Conservation (phyloP, 2,329 filamentous ascomycete species). For the Aspergillus clavatus region DNA sequence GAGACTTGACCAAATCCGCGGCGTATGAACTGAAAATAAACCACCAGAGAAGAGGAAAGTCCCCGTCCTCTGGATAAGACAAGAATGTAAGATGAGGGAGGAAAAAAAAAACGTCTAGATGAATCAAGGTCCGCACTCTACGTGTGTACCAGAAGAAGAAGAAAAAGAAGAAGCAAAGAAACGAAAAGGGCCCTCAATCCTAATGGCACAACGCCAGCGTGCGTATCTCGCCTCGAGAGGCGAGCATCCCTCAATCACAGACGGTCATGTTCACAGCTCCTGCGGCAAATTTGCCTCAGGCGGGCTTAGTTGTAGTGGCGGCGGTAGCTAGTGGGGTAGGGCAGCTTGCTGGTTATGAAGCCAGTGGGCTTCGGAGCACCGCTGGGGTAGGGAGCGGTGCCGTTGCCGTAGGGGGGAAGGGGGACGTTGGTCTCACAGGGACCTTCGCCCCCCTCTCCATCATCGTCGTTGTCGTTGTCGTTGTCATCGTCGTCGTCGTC, state of each 20-base stretch:
- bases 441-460: too few species aligned
- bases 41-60: neutral
- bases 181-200: constrained; percentile 12
- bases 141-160: constrained; percentile 19
- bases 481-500: constrained; percentile 1
- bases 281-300: neutral
- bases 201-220: constrained; percentile 27
- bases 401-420: constrained; percentile 19
- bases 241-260: constrained; percentile 16
- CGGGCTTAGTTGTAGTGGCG: constrained; percentile 21
- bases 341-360: constrained; percentile 27
- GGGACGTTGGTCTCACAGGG: constrained; percentile 11
- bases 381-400: constrained; percentile 13
- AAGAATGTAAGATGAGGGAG: constrained; percentile 10
- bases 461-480: constrained; percentile 1
- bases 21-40: constrained; percentile 8
- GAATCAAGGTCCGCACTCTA: neutral
- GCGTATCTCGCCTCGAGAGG: constrained; percentile 13
- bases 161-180: constrained; percentile 7
- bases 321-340: constrained; percentile 22
- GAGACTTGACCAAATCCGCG: constrained; percentile 2
- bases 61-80: constrained; percentile 1
- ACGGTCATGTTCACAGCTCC: constrained; percentile 5
- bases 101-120: constrained; percentile 9
- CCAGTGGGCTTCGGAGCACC: constrained; percentile 22